Percentiles rank a stretch among this genome's conserved stretches.
phyloP scores from a whole-genome alignment of 2,329 filamentous ascomycete genomes.

The Colletotrichum zoysiae region DNA sequence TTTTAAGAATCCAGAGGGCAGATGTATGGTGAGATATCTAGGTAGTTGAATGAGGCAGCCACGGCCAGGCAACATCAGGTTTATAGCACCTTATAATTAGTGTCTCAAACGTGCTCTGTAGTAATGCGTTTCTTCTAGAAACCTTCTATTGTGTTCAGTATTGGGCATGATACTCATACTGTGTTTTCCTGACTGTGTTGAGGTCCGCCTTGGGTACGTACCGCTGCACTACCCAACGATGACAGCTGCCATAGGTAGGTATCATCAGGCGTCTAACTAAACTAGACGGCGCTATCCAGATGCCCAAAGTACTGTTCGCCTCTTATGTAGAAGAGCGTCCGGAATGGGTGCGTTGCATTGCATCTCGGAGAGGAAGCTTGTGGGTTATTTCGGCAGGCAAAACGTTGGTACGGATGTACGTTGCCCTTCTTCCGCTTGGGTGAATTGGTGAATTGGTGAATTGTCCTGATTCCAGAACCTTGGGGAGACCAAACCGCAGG shows the following conservation, averaged over 20 bases:
- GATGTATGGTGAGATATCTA: too few species aligned
- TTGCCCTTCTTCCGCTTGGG: background rate
- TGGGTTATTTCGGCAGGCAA: background rate
- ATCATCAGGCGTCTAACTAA: background rate
- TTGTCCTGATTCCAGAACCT: constrained; percentile 22
- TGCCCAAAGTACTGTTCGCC: background rate
- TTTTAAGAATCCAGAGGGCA: too few species aligned
- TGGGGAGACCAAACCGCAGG: constrained; percentile 31
- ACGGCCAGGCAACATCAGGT: too few species aligned
- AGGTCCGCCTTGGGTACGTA: too few species aligned
- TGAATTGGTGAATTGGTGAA: constrained; percentile 3
- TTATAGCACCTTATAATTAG: too few species aligned
- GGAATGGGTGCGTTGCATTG: constrained; percentile 35
- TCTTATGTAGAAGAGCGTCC: constrained; percentile 7
- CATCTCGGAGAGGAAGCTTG: constrained; percentile 14
- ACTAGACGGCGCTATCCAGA: background rate
- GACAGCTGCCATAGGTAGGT: constrained; percentile 7
- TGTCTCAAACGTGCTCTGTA: too few species aligned
- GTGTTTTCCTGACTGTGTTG: too few species aligned
- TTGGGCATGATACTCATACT: too few species aligned
- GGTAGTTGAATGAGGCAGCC: too few species aligned
- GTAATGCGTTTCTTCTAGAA: too few species aligned
- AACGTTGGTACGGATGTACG: background rate
- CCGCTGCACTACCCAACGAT: background rate
- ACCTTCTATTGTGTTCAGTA: too few species aligned